phyloP scores from a whole-genome alignment of 192 early-diverging fungal genomes.

The Podila epicladia region DNA sequence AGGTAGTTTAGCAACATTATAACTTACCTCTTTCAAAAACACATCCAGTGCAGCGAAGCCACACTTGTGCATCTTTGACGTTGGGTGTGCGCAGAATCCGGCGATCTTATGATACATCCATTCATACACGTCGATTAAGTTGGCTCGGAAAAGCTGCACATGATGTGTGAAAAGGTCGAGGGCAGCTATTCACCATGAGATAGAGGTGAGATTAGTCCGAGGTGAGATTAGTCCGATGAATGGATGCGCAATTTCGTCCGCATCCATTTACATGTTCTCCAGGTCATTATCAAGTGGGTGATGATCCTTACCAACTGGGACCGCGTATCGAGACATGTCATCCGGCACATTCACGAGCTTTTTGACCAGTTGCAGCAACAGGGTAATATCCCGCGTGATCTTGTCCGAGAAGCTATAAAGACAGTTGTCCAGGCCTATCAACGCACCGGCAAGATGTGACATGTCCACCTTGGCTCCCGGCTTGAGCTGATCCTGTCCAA shows the following conservation, averaged over 20 bases:
- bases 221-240: neutral
- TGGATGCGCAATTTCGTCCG: neutral
- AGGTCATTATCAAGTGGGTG: neutral
- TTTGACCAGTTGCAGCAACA: slow-evolving; percentile 34
- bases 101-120: slow-evolving; percentile 39
- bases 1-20: neutral
- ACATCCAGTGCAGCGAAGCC: slow-evolving; percentile 51
- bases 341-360: slow-evolving; percentile 52
- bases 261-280: neutral
- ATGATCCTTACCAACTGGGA: slow-evolving; percentile 36
- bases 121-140: slow-evolving; percentile 39
- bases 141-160: slow-evolving; percentile 35
- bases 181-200: slow-evolving; percentile 20
- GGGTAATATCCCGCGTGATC: slow-evolving; percentile 27
- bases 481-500: slow-evolving; percentile 38
- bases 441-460: slow-evolving; percentile 29
- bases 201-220: neutral
- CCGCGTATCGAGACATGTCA: slow-evolving; percentile 47
- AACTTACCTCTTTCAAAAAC: slow-evolving; percentile 33
- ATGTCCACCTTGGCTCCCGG: slow-evolving; percentile 36
- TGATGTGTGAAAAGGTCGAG: slow-evolving; percentile 50
- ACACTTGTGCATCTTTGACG: slow-evolving; percentile 38
- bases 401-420: slow-evolving; percentile 29
- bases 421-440: slow-evolving; percentile 46
- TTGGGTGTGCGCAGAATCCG: slow-evolving; percentile 43